Evolutionary conservation across 805 yeast genomes (phyloP), one percentile per base, ranked within the genome.

Genomic region (Kodamaea lidongshanica): DNA sequence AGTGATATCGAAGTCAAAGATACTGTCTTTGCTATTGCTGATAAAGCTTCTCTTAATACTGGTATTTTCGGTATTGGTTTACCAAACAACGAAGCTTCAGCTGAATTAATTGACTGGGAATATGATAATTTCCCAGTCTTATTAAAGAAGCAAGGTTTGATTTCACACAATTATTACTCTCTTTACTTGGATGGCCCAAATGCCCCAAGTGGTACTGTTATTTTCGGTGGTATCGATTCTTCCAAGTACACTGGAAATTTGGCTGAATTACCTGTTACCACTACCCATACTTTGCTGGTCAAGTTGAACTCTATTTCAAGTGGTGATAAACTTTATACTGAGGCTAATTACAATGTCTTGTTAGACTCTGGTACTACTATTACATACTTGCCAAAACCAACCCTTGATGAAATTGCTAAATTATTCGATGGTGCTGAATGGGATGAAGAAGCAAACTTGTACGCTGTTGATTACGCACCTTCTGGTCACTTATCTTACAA

Each of bases 121-220:
- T 84, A 84, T 55, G 65, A 70, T 33, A 84, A 85, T 52, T 58
- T 84, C 36, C 95, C 95, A 0, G 41, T 64, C 33, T 68, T 70
- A 37, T 54, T 85, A 61, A 75, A 67, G 30, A 48, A 58, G 19
- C 70, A 71, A 33, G 88, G 87, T 0, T 44, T 70, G 22, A 81
- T 76, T 37, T 44, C 65, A 24, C 64, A 67, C 26, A 62, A 65
- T 23, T 71, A 71, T 2, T 83, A 79, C 50, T 81, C 92, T 0
- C 58, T 83, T 32, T 80, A 61, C 44, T 61, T 83, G 51, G 70
- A 77, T 43, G 31, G 31, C 6, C 25, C 26, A 5, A 12, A 25
- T 8, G 58, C 72, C 0, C 23, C 43, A 5, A 36, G 59, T 1
- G 88, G 86, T 5, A 54, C 65, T 9, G 39, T 58, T 14, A 31